Percentiles rank a stretch among this genome's conserved stretches.
Conservation (phyloP, 805 yeast species). For the Hanseniaspora thailandica region DNA sequence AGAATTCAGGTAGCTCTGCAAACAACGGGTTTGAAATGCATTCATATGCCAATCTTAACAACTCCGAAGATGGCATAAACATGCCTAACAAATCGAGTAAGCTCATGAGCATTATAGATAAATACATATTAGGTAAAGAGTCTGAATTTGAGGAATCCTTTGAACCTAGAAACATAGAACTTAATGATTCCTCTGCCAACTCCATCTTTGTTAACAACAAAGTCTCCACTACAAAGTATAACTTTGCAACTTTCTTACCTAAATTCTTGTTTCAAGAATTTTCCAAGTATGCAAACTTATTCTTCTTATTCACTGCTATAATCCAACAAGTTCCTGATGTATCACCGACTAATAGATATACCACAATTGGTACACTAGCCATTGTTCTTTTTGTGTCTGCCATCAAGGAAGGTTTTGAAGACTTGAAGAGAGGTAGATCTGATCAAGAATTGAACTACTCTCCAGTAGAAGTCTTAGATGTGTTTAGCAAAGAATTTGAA, state of each 20-base stretch:
- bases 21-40: conserved; percentile 25
- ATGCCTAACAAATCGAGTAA: conserved; percentile 21
- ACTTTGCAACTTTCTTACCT: conserved; percentile 82
- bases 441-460: conserved; percentile 84
- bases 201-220: conserved; percentile 61
- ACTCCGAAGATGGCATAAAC: conserved; percentile 24
- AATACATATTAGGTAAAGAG: conserved; percentile 27
- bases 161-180: conserved; percentile 55
- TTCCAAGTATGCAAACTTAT: conserved; percentile 90
- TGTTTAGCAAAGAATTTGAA: conserved; percentile 42
- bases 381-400: conserved; percentile 86
- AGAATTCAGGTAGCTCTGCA: neutral
- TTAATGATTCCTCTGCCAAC: conserved; percentile 54
- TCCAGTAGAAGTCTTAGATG: conserved; percentile 50
- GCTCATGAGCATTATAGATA: conserved; percentile 31
- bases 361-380: conserved; percentile 82
- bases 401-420: conserved; percentile 81
- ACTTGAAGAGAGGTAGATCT: conserved; percentile 72
- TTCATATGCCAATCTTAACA: conserved; percentile 21
- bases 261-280: conserved; percentile 93
- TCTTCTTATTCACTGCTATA: conserved; percentile 79
- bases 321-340: conserved; percentile 97
- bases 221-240: conserved; percentile 90
- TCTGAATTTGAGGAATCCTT: conserved; percentile 16
- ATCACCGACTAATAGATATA: conserved; percentile 88